Evolutionary conservation across 2,329 filamentous ascomycete species (phyloP).

Genomic region (Colletotrichum cordylinicola): DNA sequence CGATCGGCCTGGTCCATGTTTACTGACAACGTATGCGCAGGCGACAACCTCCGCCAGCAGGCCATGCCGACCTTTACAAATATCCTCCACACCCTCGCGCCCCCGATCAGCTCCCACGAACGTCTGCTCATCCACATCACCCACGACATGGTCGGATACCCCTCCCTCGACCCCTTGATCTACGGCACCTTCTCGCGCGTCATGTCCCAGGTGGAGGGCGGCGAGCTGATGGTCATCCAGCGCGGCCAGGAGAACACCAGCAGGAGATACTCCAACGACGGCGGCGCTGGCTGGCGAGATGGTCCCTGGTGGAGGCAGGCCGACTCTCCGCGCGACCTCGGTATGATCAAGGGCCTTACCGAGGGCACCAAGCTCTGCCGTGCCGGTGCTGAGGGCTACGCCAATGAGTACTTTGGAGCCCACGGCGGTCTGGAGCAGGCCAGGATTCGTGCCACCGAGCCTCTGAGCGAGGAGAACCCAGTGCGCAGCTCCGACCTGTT

Average conservation of each 20-base stretch:
- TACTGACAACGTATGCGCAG: slow-evolving; percentile 48
- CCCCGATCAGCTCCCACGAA: slow-evolving; percentile 96
- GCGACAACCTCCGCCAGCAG: slow-evolving; percentile 83
- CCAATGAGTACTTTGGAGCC: slow-evolving; percentile 80
- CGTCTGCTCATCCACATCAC: slow-evolving; percentile 97
- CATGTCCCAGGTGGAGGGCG: slow-evolving; percentile 99
- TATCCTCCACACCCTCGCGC: slow-evolving; percentile 92
- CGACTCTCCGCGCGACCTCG: slow-evolving; percentile 75
- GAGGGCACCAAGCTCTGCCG: slow-evolving; percentile 93
- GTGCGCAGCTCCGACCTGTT: slow-evolving; percentile 95
- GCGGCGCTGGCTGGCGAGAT: slow-evolving; percentile 80
- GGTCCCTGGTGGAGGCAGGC: slow-evolving; percentile 94
- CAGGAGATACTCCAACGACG: slow-evolving; percentile 66
- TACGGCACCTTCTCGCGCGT: slow-evolving; percentile 92
- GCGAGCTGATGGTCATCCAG: slow-evolving; percentile 92
- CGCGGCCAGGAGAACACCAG: slow-evolving; percentile 85
- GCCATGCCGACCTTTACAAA: slow-evolving; percentile 95
- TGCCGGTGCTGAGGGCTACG: slow-evolving; percentile 87
- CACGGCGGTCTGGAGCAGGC: slow-evolving; percentile 82
- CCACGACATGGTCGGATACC: slow-evolving; percentile 93
- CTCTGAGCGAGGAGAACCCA: slow-evolving; percentile 83
- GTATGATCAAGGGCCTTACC: slow-evolving; percentile 77
- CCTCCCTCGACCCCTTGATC: slow-evolving; percentile 90
- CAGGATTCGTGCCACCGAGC: slow-evolving; percentile 78
- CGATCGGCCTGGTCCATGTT: background rate